Base-by-base conservation (phyloP, 2,329 filamentous ascomycete genomes). In the Fusarium foetens region DNA sequence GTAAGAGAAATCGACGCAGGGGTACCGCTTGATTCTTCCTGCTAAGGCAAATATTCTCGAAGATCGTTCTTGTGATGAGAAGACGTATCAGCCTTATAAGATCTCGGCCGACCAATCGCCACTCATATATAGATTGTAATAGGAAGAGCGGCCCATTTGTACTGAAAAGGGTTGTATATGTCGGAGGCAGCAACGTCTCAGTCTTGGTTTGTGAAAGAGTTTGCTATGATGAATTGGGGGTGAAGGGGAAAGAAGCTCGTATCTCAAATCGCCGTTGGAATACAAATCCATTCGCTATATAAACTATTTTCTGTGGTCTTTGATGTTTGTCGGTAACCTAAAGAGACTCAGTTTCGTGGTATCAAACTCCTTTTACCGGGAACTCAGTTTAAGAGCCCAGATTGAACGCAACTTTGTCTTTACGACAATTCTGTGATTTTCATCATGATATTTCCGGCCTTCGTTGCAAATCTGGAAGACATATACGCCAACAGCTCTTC, bases 391-490 rank as follows among this genome's bases (percentile, higher is more conserved):
- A 25, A 25, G 31, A 36, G 11, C 16, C 10, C n/a, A 35, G 16
- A 12, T 13, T 21, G 4, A 21, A 25, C 19, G n/a, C 8, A 21
- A 8, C 9, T 12, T 9, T 21, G 5, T 16, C 8, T 8, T 13
- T 11, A 7, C 16, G 11, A 7, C 19, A 10, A 4, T 6, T 21
- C 23, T 8, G 4, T 33, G 49, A 14, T 16, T 5, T 17, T n/a
- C 29, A 48, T 8, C 19, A 71, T 71, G 63, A 67, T 71, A 25
- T 71, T 68, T 12, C 68, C 68, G 8, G 62, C 63, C 4, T 71
- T 68, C 25, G 68, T 71, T 6, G 52, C 63, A 6, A 57, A 31
- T 46, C 33, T 63, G 4, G 29, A 67, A 17, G 68, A 64, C 5
- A 9, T 29, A 12, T 48, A 46, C 45, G 0, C 16, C 2, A 42